Base-by-base conservation (phyloP, 345 rosid genomes). In the Eucalyptus marginata region DNA sequence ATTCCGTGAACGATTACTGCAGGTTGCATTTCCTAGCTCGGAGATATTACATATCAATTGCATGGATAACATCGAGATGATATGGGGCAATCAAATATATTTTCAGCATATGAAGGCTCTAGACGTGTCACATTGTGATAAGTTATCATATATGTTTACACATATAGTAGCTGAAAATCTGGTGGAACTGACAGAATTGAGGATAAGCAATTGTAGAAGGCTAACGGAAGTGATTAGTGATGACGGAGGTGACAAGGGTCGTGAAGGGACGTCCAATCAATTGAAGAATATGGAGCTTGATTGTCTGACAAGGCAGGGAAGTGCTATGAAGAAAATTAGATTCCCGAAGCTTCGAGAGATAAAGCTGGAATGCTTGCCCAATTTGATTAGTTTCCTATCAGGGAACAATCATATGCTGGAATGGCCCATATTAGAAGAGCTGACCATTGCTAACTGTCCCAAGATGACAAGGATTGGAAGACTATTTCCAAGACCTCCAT, bases 311-410 rank as follows among this genome's bases (percentile, higher is more conserved):
- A 2, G 29, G 62, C 13, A 56, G 6, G 62, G 13, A 0, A 24
- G 13, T 0, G 7, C 16, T 3, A 3, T 10, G 7, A 4, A 12
- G 31, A 59, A 0, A 2, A 59, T 27, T 6, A 27, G 15, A 25
- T 12, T 59, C 2, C 15, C 31, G 0, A 12, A 24, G 5, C 62
- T 56, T 52, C 7, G 0, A 4, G 0, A 3, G 13, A 0, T 56
- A 3, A 5, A 56, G 62, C 0, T 56, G 27, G 62, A 56, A 56
- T 56, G 14, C 1, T 25, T 25, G 14, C 64, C 64, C 2, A 10
- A 0, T 10, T 58, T 58, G 64, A 58, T 0, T 0, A 10, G 4
- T 58, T 58, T 58, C 4, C n/a, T 58, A 0, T 24, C 1, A 0
- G n/a, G 64, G 0, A 5, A 58, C 3, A 58, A 58, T 5, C 14